Evolutionary conservation across 768 basidiomycete species (phyloP), one percentile per base, ranked within the genome.

Genomic region (Royoungia palumana): DNA sequence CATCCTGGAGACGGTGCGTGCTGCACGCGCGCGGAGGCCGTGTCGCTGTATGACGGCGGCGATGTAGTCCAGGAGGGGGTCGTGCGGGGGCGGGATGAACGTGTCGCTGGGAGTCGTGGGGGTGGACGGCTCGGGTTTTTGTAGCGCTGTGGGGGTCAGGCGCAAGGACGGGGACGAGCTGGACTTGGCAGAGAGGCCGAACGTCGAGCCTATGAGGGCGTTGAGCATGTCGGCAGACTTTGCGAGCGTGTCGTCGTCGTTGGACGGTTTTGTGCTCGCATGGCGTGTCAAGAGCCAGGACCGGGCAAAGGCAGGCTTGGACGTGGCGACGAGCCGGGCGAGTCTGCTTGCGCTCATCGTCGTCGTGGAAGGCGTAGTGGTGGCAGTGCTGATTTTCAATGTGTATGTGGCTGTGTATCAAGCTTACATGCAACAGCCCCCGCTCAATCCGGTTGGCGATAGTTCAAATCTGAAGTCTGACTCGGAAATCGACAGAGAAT

Each of bases 61-160:
- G 44, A 92, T 64, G 58, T 83, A 82, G 51, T 79, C 72, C 6
- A 91, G 79, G 4, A 91, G 73, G 1, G 89, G 90, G 64, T 90
- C 87, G 44, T 80, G 75, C 1, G 76, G 73, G n/a, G 87, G 87
- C 4, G 89, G 87, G 17, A 91, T 79, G 57, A 83, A 75, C 55
- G 77, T 73, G 38, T 50, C 51, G 5, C 53, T 13, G 13, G 32
- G n/a, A 24, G 43, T 39, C 13, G 35, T 35, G 5, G n/a, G 8
- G 17, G 25, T n/a, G 5, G 17, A 13, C 6, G 30, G 13, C n/a
- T 35, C 35, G 8, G 20, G 3, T 28, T 19, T 38, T 41, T 46
- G 28, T 10, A 25, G 24, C 8, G 50, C 13, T 1, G 30, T 19
- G 14, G 46, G 32, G 17, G 17, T 11, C 37, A 41, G 32, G 10